These are phyloP conservation scores for Psidium guajava DNA, from an alignment of 345 rosid species.

Conservation along the genomic window DNA sequence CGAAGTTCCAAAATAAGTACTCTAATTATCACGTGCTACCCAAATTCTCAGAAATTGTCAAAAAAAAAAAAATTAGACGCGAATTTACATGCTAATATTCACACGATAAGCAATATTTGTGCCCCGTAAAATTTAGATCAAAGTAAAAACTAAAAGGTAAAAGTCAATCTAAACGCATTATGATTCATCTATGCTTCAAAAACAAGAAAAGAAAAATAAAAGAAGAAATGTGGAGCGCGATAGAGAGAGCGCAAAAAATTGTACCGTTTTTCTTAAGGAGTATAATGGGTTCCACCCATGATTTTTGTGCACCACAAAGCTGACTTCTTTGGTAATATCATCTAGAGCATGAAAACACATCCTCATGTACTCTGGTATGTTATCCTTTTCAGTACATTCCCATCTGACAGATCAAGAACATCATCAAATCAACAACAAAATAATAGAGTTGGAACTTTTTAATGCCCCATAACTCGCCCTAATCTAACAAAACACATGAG, in stretches of 20 bases:
- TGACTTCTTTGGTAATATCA: slow-evolving; percentile 14
- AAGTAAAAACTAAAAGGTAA: neutral
- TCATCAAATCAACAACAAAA: neutral
- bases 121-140: neutral
- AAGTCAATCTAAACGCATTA: neutral
- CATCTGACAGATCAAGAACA: slow-evolving; percentile 6
- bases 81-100: neutral
- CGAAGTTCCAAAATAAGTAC: neutral
- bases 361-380: slow-evolving; percentile 23
- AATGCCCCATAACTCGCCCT: neutral
- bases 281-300: neutral
- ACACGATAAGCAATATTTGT: neutral
- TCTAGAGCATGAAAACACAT: slow-evolving; percentile 14
- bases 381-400: slow-evolving; percentile 6
- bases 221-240: neutral
- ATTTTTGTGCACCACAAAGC: slow-evolving; percentile 4
- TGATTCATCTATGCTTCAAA: neutral
- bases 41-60: too few species aligned
- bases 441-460: neutral
- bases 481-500: neutral
- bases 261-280: slow-evolving; percentile 4
- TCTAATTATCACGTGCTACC: too few species aligned
- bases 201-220: neutral
- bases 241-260: too few species aligned
- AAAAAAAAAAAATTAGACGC: neutral